Conservation (phyloP, 495 filamentous ascomycete genomes). For the Terfezia claveryi region DNA sequence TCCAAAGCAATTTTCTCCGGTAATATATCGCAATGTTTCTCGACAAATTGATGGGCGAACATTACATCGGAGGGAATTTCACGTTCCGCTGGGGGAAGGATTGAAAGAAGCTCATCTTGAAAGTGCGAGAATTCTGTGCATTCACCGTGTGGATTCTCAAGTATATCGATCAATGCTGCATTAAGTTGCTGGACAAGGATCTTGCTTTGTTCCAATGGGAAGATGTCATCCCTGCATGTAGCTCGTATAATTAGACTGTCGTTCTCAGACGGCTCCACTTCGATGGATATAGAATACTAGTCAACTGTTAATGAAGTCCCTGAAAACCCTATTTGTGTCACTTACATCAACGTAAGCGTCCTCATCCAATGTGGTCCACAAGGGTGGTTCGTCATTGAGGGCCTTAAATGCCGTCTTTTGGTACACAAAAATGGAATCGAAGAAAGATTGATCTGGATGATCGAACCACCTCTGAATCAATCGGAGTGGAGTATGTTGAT, state of each 20-base stretch:
- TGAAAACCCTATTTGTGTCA: constrained; percentile 10
- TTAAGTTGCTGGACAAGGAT: constrained; percentile 42
- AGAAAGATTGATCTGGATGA: constrained; percentile 33
- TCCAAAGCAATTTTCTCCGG: constrained; percentile 35
- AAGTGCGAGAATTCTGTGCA: constrained; percentile 6
- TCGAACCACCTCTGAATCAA: constrained; percentile 46
- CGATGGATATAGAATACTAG: constrained; percentile 48
- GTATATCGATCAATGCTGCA: constrained; percentile 26
- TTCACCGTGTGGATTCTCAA: constrained; percentile 20
- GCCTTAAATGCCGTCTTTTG: constrained; percentile 31
- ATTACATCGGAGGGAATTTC: constrained; percentile 23
- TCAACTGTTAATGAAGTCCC: neutral
- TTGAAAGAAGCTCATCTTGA: constrained; percentile 26
- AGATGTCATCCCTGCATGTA: constrained; percentile 34
- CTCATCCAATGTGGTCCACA: constrained; percentile 32
- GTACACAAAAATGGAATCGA: constrained; percentile 62
- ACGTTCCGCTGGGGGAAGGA: constrained; percentile 28
- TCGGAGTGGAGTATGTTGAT: constrained; percentile 46
- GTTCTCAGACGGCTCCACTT: constrained; percentile 33
- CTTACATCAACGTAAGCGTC: constrained; percentile 34
- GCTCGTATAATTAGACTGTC: constrained; percentile 33
- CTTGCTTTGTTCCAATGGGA: constrained; percentile 40
- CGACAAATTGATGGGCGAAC: constrained; percentile 43
- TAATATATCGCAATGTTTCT: constrained; percentile 22
- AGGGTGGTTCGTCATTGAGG: constrained; percentile 1